These are phyloP conservation scores for Eutrema heterophyllum DNA, from an alignment of 345 rosid genomes.

Conservation along the genomic window DNA sequence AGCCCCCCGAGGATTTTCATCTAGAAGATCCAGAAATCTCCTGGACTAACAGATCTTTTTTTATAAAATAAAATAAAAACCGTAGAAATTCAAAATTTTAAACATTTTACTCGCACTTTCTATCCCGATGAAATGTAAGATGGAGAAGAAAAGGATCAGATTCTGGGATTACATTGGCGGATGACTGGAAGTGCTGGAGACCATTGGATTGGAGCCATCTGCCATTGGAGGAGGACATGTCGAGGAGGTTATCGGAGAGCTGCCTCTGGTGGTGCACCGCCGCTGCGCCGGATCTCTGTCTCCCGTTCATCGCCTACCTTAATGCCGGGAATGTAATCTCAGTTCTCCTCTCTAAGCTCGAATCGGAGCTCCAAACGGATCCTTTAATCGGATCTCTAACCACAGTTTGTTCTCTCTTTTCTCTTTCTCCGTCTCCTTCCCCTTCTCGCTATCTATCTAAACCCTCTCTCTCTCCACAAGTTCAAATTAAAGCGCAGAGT, in stretches of 20 bases:
- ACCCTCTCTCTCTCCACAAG: slow-evolving; percentile 17
- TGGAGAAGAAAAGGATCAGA: slow-evolving; percentile 7
- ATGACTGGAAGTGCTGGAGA: slow-evolving; percentile 69
- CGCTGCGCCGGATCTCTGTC: slow-evolving; percentile 77
- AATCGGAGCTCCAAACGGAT: slow-evolving; percentile 31
- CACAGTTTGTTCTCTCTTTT: not conserved
- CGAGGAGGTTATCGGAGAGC: slow-evolving; percentile 66
- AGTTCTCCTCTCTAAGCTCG: slow-evolving; percentile 12
- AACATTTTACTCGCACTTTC: not conserved
- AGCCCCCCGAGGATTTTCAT: not conserved
- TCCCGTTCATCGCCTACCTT: slow-evolving; percentile 48
- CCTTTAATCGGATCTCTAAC: slow-evolving; percentile 25
- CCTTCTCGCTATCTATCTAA: slow-evolving; percentile 11
- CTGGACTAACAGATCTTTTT: slow-evolving; percentile 1
- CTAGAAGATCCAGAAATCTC: not conserved
- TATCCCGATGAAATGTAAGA: not conserved
- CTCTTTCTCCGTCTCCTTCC: not conserved
- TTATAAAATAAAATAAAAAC: not conserved
- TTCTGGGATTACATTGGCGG: slow-evolving; percentile 34
- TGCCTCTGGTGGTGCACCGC: slow-evolving; percentile 85
- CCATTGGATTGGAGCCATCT: slow-evolving; percentile 96
- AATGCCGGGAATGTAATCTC: not conserved
- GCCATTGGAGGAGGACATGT: slow-evolving; percentile 59
- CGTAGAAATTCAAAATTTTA: not conserved
- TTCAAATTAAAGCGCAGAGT: slow-evolving; percentile 37